These are phyloP conservation scores for Crithidia fasciculata DNA, from an alignment of 208 protist genomes.

Conservation along the genomic window DNA sequence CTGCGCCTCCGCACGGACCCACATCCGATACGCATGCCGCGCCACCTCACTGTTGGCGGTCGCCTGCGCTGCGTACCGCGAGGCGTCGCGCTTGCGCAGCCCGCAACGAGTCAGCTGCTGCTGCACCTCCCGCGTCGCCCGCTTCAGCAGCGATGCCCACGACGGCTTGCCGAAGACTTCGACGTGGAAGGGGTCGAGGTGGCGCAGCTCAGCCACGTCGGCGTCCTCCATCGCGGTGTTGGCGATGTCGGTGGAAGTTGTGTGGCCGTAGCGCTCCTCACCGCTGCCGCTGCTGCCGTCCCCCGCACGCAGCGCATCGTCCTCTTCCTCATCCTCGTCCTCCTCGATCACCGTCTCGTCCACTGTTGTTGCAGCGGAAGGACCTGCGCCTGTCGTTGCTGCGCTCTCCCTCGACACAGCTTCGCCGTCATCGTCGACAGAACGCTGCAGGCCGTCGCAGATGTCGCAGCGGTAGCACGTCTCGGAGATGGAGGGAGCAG, in stretches of 20 bases:
- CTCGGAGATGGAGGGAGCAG: conserved; percentile 6
- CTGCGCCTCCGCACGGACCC: conserved; percentile 29
- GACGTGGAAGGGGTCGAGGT: conserved; percentile 63
- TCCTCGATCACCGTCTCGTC: conserved; percentile 23
- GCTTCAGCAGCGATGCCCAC: conserved; percentile 24
- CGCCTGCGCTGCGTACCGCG: conserved; percentile 23
- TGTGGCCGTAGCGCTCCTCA: conserved; percentile 25
- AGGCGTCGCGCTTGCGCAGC: conserved; percentile 25
- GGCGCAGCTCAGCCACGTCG: conserved; percentile 63
- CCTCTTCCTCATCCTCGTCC: conserved; percentile 38
- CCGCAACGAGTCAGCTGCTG: conserved; percentile 49
- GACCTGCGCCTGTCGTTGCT: not conserved
- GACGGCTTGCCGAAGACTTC: conserved; percentile 52
- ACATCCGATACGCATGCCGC: conserved; percentile 20
- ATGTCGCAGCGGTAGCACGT: conserved; percentile 73
- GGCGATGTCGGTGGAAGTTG: conserved; percentile 58
- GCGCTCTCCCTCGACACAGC: not conserved
- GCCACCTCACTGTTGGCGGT: conserved; percentile 28
- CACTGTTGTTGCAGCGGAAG: no score
- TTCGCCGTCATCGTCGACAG: not conserved
- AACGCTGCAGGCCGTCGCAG: conserved; percentile 48
- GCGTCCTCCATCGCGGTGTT: conserved; percentile 69
- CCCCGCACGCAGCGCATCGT: conserved; percentile 7
- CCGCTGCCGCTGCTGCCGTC: not conserved
- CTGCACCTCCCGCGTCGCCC: conserved; percentile 39